These are phyloP conservation scores for Penicillium atrosanguineum DNA, from an alignment of 495 filamentous ascomycete genomes.

Conservation along the genomic window DNA sequence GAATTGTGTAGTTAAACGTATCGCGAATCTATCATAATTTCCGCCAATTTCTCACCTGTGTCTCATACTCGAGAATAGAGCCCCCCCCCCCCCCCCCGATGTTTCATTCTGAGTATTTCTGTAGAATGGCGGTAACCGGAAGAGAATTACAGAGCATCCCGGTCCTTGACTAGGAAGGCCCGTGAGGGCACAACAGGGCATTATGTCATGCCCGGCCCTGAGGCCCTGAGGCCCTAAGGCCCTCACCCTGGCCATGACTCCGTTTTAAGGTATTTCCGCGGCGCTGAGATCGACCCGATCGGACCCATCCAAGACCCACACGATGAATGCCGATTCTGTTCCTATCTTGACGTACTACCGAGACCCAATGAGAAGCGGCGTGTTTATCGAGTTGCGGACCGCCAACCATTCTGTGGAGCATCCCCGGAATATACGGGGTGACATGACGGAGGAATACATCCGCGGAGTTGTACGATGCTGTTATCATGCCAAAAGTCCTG, in stretches of 20 bases:
- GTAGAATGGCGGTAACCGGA: too few species aligned
- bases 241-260: not conserved
- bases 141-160: too few species aligned
- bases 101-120: too few species aligned
- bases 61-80: not conserved
- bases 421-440: not conserved
- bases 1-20: too few species aligned
- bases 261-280: slow-evolving; percentile 27
- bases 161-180: too few species aligned
- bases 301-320: slow-evolving; percentile 3
- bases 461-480: slow-evolving; percentile 9
- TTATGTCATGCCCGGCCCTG: not conserved
- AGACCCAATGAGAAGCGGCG: slow-evolving; percentile 20
- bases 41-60: not conserved
- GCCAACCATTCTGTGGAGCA: not conserved
- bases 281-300: slow-evolving; percentile 14
- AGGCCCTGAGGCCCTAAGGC: too few species aligned
- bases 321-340: not conserved
- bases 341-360: slow-evolving; percentile 8
- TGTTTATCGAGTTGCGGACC: slow-evolving; percentile 19
- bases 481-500: not conserved
- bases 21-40: not conserved
- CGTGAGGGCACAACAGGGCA: not conserved
- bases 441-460: not conserved
- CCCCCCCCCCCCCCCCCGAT: too few species aligned